Evolutionary conservation across 805 yeast species (phyloP).

Genomic region (Starmera amethionina): DNA sequence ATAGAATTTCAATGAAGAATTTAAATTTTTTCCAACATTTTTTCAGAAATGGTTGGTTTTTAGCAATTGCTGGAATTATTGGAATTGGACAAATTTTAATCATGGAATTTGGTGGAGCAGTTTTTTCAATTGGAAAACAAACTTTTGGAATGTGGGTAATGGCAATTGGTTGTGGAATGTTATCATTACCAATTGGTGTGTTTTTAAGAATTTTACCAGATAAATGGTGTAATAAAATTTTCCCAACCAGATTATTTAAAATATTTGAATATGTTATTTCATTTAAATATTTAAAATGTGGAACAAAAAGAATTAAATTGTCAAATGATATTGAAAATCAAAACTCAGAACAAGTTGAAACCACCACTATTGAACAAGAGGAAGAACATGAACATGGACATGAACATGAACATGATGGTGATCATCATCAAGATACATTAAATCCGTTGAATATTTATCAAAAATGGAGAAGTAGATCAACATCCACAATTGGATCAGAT

Average conservation of each 20-base stretch:
- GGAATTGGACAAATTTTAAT: constrained; percentile 80
- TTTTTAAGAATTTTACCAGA: constrained; percentile 79
- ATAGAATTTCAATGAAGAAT: constrained; percentile 51
- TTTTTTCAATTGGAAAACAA: constrained; percentile 74
- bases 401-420: constrained; percentile 9
- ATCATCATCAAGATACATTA: constrained; percentile 7
- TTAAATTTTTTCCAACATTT: constrained; percentile 79
- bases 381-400: constrained; percentile 8
- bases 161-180: constrained; percentile 70
- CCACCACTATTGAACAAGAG: background rate
- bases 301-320: constrained; percentile 3
- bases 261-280: constrained; percentile 8
- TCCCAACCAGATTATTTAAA: constrained; percentile 43
- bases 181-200: constrained; percentile 74
- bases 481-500: constrained; percentile 19
- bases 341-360: too few species aligned
- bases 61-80: constrained; percentile 61
- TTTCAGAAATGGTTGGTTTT: constrained; percentile 73
- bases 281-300: constrained; percentile 9
- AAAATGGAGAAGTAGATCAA: constrained; percentile 16
- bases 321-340: background rate
- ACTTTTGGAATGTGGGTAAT: constrained; percentile 86
- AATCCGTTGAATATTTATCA: constrained; percentile 18
- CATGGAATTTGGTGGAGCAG: constrained; percentile 96
- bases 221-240: constrained; percentile 49